A percentile compares a stretch with the other conserved stretches of the same genome.
phyloP scores from a whole-genome alignment of 164 flowering plant genomes.

The Paratinospora sagittata region DNA sequence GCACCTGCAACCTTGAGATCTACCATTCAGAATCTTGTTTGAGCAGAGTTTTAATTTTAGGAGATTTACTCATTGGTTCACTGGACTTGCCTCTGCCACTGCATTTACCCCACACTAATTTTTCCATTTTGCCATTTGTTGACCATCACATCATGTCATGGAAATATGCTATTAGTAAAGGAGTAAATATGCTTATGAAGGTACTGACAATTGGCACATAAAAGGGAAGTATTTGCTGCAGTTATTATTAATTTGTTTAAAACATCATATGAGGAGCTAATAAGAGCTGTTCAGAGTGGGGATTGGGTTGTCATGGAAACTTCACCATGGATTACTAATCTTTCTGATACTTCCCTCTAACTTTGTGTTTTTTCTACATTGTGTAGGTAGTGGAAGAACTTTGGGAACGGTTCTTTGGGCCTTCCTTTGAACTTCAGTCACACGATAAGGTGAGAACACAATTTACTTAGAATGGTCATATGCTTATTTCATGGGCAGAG shows the following conservation, averaged over 20 bases:
- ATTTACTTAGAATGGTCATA: not conserved
- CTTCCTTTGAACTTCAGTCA: slow-evolving; percentile 71
- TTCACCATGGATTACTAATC: not conserved
- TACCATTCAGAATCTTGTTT: too few species aligned
- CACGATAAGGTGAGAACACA: slow-evolving; percentile 70
- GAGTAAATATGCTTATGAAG: not conserved
- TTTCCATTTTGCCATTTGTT: too few species aligned
- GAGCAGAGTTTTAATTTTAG: too few species aligned
- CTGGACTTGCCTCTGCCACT: too few species aligned
- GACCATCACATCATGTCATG: too few species aligned
- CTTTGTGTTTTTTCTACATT: not conserved
- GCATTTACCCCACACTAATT: too few species aligned
- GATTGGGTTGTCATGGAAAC: not conserved
- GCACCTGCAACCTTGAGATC: too few species aligned
- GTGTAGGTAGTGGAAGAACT: slow-evolving; percentile 65
- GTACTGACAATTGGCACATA: not conserved
- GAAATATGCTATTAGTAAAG: not conserved
- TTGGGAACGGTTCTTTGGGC: slow-evolving; percentile 90
- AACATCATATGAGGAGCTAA: not conserved
- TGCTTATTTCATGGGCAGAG: not conserved
- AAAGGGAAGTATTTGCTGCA: not conserved
- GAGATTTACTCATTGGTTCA: too few species aligned
- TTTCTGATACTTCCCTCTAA: not conserved
- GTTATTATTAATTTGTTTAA: not conserved
- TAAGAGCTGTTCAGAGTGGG: not conserved